Conservation (phyloP, 1,139 yeast genomes). For the Blastobotrys indianensis region DNA sequence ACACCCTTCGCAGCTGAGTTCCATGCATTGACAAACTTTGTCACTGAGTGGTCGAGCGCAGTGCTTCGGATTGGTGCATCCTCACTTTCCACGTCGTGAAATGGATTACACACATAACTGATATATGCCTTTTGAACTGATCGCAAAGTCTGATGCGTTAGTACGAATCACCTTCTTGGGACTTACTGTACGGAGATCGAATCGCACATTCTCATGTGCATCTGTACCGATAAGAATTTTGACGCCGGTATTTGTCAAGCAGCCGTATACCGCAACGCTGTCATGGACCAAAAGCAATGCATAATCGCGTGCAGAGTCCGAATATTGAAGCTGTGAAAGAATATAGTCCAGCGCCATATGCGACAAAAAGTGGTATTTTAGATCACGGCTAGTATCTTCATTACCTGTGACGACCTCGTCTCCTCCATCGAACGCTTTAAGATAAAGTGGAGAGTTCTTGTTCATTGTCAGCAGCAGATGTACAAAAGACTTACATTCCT, state of each 20-base stretch:
- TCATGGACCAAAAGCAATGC: conserved; percentile 37
- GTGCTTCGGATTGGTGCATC: conserved; percentile 26
- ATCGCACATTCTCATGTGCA: conserved; percentile 28
- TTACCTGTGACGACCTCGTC: conserved; percentile 4
- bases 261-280: conserved; percentile 39
- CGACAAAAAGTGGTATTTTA: conserved; percentile 36
- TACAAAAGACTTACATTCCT: conserved; percentile 23
- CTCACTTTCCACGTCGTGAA: conserved; percentile 26
- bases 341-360: conserved; percentile 41
- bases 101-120: conserved; percentile 37
- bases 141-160: conserved; percentile 25
- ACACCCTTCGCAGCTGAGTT: conserved; percentile 17
- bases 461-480: not conserved
- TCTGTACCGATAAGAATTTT: conserved; percentile 36
- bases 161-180: not conserved
- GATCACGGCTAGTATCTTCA: conserved; percentile 15
- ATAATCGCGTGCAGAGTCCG: conserved; percentile 29
- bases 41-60: conserved; percentile 26
- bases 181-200: conserved; percentile 26
- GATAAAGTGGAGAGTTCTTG: conserved; percentile 30
- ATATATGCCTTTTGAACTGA: conserved; percentile 34
- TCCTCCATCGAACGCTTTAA: conserved; percentile 20
- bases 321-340: conserved; percentile 24
- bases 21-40: conserved; percentile 24
- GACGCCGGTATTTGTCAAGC: conserved; percentile 36